Percentiles rank a stretch among this genome's conserved stretches.
These are phyloP conservation scores for Batrachochytrium dendrobatidis DNA, from an alignment of 371 early-diverging fungal species.

Conservation along the genomic window DNA sequence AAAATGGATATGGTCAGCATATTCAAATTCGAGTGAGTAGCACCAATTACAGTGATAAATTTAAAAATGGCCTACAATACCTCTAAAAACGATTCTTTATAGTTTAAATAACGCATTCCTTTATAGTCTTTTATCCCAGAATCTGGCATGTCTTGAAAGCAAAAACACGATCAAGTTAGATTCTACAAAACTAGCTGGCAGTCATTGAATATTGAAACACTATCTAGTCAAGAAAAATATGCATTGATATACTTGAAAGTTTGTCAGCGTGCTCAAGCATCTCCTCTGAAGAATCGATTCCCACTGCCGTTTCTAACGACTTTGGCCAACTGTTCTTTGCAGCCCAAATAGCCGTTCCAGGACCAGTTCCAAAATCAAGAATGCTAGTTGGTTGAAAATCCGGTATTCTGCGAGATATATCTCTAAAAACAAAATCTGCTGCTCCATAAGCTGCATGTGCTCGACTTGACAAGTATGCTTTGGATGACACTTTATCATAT, in stretches of 20 bases:
- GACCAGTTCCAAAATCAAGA: slow-evolving; percentile 83
- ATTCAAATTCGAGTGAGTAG: too few relatives aligned
- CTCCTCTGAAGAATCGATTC: slow-evolving; percentile 72
- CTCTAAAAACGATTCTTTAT: background rate
- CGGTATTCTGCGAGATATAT: slow-evolving; percentile 53
- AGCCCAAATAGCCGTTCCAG: slow-evolving; percentile 82
- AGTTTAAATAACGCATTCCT: background rate
- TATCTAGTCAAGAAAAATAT: background rate
- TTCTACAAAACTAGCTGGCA: too few relatives aligned
- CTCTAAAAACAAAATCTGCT: slow-evolving; percentile 56
- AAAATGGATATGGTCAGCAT: too few relatives aligned
- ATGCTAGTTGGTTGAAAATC: slow-evolving; percentile 54
- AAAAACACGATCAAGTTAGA: background rate
- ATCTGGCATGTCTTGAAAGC: background rate
- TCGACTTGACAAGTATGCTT: slow-evolving; percentile 67
- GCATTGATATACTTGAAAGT: background rate
- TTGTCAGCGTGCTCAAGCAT: slow-evolving; percentile 51
- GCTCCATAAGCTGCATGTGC: slow-evolving; percentile 65
- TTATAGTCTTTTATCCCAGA: background rate
- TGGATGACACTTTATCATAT: slow-evolving; percentile 65
- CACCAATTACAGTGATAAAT: too few relatives aligned
- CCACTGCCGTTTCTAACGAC: slow-evolving; percentile 43
- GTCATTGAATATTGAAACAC: too few relatives aligned
- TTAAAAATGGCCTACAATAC: background rate
- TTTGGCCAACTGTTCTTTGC: slow-evolving; percentile 48